Percentiles rank a stretch among this genome's conserved stretches.
Conservation (phyloP, 2,329 filamentous ascomycete species). For the Aspergillus persii region DNA sequence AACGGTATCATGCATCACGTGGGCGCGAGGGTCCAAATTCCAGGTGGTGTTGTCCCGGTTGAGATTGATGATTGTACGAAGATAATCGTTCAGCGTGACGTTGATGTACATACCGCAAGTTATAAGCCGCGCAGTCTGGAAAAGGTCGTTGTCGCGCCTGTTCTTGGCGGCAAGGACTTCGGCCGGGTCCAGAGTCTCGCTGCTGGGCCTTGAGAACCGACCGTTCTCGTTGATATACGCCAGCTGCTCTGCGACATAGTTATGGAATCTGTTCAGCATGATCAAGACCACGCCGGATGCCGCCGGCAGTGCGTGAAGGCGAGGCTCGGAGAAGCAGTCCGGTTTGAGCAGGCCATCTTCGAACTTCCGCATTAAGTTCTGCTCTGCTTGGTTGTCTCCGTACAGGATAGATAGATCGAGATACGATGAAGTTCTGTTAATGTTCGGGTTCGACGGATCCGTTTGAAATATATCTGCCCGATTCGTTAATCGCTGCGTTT, state of each 20-base stretch:
- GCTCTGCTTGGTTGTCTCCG: slow-evolving; percentile 56
- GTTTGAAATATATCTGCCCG: slow-evolving; percentile 66
- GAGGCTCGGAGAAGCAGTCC: slow-evolving; percentile 69
- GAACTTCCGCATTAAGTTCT: slow-evolving; percentile 58
- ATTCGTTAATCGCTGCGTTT: slow-evolving; percentile 7
- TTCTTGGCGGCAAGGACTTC: slow-evolving; percentile 25
- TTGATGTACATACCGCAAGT: slow-evolving; percentile 75
- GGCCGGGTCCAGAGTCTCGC: slow-evolving; percentile 38
- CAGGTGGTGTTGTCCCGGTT: slow-evolving; percentile 72
- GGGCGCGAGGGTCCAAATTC: slow-evolving; percentile 72
- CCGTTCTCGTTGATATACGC: slow-evolving; percentile 82
- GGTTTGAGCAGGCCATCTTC: slow-evolving; percentile 69
- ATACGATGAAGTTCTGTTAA: slow-evolving; percentile 68
- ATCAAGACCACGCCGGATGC: slow-evolving; percentile 69
- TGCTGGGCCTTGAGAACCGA: slow-evolving; percentile 69
- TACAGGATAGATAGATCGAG: slow-evolving; percentile 71
- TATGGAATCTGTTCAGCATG: slow-evolving; percentile 78
- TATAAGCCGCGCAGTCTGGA: slow-evolving; percentile 72
- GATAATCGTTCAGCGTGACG: slow-evolving; percentile 74
- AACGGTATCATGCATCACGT: slow-evolving; percentile 61
- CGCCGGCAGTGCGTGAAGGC: slow-evolving; percentile 68
- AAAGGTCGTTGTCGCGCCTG: slow-evolving; percentile 73
- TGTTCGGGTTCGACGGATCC: slow-evolving; percentile 58
- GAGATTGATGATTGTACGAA: slow-evolving; percentile 72
- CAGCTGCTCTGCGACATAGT: slow-evolving; percentile 75